Base-by-base conservation (phyloP, 179 eudicot species). In the Silene coronaria region DNA sequence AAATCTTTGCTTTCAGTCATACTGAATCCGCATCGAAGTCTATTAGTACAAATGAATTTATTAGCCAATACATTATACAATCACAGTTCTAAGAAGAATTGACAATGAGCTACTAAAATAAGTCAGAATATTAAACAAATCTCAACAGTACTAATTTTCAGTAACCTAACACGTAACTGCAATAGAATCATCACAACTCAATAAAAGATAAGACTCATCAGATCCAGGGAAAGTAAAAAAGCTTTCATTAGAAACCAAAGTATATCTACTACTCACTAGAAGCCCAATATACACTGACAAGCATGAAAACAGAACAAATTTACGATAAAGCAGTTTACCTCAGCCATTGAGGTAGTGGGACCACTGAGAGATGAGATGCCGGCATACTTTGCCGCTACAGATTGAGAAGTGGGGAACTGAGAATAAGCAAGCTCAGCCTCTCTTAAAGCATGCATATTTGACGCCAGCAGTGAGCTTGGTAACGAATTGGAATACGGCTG, bases 381-480 rank as follows among this genome's bases (percentile, higher is more conserved):
- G 61, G 82, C 84, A 76, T 89, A 91, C 80, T 89, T 91, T 13
- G 90, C 28, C 24, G 89, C 81, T 88, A 89, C 77, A 59, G 97
- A 84, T 75, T 86, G 97, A 14, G 89, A 59, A 57, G 83, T 76
- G 38, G 94, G 85, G 73, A 94, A 91, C n/a, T 87, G 93, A 26
- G 93, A 89, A 81, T 89, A 90, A 36, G 91, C 82, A 67, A 85
- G 81, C 55, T 94, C 97, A 61, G 94, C 75, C 84, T 94, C 98
- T 79, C 96, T 85, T 6, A 75, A 82, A 72, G 92, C 79, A 63
- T 84, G 97, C 81, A 70, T 85, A 77, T 83, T 86, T 73, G 96
- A 86, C 28, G 95, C 85, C 83, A 88, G 84, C 76, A 87, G 82
- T 61, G 89, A 67, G 79, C 80, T 86, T 45, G 90, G 94, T 81